Base-by-base conservation (phyloP, 2,329 filamentous ascomycete species). In the Colletotrichum tamarilloi region DNA sequence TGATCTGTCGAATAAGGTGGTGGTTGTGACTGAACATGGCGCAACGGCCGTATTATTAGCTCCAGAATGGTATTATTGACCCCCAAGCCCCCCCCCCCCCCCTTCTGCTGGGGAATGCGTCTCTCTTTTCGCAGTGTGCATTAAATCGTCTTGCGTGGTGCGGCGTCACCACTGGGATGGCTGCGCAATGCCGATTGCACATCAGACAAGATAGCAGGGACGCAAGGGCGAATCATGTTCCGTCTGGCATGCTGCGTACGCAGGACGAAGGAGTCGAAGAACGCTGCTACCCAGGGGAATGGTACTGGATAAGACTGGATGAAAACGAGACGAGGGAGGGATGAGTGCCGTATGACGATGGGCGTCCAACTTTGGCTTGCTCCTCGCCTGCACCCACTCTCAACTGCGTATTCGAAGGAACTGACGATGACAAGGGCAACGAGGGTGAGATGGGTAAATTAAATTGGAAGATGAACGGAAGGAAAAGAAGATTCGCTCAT, bases 21-120 rank as follows among this genome's bases (percentile, higher is more conserved):
- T n/a, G 42, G 42, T 62, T 38, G 42, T 22, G 30, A 42, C 58
- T 63, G 69, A 58, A 62, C 46, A 56, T 49, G 68, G 63, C 46
- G 69, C 35, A 46, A 38, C 49, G n/a, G 58, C 42, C 42, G 58
- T 53, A 35, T 67, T 59, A 64, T 59, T 69, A 72, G 66, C 70
- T 52, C 53, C 42, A 60, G 52, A 63, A 46, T 30, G 28, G 53
- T 28, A 63, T 58, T 58, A 62, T 57, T 53, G 52, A 38, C 69
- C 46, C 22, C 35, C 32, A 12, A 35, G 32, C 28, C 12, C 14
- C 28, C 53, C 38, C 26, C 28, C 28, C 12, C 14, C 28, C 53
- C 38, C 26, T 35, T 30, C 62, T 52, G 59, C 42, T n/a, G 7
- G 42, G 42, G 42, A 49, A 49, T 35, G 32, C 30, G 9, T 24